Evolutionary conservation across 148 eudicot genomes (phyloP), one percentile per base, ranked within the genome.

Genomic region (Persicaria maculosa): DNA sequence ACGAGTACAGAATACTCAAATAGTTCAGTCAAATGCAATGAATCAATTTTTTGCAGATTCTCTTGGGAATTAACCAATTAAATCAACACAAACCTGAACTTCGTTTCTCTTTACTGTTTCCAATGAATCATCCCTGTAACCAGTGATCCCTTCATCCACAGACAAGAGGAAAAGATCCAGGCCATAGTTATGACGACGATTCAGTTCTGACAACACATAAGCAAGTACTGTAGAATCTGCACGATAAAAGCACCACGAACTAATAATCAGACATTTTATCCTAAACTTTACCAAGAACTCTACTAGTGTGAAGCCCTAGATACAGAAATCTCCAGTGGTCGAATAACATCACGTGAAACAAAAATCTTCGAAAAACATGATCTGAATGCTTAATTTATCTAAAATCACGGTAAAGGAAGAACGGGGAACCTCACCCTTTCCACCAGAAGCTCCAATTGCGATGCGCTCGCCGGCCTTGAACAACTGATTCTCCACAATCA

Each of bases 201-300:
- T 94, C 76, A 94, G 76, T 83, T 90, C 93, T 43, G 98, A 84
- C 88, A 94, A n/a, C 25, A 94, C 96, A 84, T 90, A 94, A 44
- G 98, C 98, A 75, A 94, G 98, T 72, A 94, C 98, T 10, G 98
- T 94, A 19, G 98, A 94, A 90, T 94, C 98, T 94, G 90, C 17
- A 47, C 52, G 47, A 50, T 3, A 40, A 22, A 59, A 76, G 45
- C 43, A 9, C 11, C 57, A 76, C 45, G 22, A 53, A 25, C 68
- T 46, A 36, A 46, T 45, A 25, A 10, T 25, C 58, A 47, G 50
- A 17, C 5, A 17, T 12, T 14, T 8, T 72, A 9, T 4, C n/a
- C 6, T 22, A 59, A 22, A 44, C 48, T 9, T 20, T 0, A 40
- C 44, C 10, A 48, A 44, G 48, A 40, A 68, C 72, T n/a, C 72